A percentile compares a stretch with the other conserved stretches of the same genome.
Conservation (phyloP, 768 basidiomycete species). For the Tylopilus balloui region DNA sequence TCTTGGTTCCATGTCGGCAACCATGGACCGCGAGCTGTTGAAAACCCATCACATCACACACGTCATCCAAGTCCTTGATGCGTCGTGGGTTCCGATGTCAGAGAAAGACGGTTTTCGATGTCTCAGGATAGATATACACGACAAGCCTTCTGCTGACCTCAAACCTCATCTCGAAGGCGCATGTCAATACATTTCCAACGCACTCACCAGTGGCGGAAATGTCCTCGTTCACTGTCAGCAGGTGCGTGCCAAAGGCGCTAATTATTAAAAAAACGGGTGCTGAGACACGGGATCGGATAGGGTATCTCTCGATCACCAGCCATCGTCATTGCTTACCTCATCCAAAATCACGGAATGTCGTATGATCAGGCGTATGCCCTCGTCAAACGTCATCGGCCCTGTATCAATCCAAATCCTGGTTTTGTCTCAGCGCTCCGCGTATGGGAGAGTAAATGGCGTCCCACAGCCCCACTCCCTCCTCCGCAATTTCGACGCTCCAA, state of each 20-base stretch:
- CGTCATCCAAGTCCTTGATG: slow-evolving; percentile 64
- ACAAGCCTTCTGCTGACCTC: slow-evolving; percentile 57
- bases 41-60: slow-evolving; percentile 48
- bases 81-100: slow-evolving; percentile 53
- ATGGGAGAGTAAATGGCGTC: slow-evolving; percentile 45
- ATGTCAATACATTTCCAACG: slow-evolving; percentile 61
- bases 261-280: not conserved
- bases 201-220: slow-evolving; percentile 55
- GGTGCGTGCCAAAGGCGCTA: slow-evolving; percentile 38
- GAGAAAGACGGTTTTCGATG: slow-evolving; percentile 46
- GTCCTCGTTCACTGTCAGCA: slow-evolving; percentile 82
- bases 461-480: slow-evolving; percentile 8
- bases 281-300: slow-evolving; percentile 33
- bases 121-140: slow-evolving; percentile 65
- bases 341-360: slow-evolving; percentile 66
- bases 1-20: slow-evolving; percentile 62
- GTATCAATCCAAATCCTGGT: slow-evolving; percentile 74
- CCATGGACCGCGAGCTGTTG: slow-evolving; percentile 52
- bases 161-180: slow-evolving; percentile 64
- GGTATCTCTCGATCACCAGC: slow-evolving; percentile 76
- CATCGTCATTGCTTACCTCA: slow-evolving; percentile 79
- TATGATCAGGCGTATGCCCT: slow-evolving; percentile 61
- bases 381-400: slow-evolving; percentile 62
- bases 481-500: slow-evolving; percentile 29
- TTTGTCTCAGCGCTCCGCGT: slow-evolving; percentile 58